These are phyloP conservation scores for Xylaria digitata DNA, from an alignment of 2,329 filamentous ascomycete genomes.

Conservation along the genomic window DNA sequence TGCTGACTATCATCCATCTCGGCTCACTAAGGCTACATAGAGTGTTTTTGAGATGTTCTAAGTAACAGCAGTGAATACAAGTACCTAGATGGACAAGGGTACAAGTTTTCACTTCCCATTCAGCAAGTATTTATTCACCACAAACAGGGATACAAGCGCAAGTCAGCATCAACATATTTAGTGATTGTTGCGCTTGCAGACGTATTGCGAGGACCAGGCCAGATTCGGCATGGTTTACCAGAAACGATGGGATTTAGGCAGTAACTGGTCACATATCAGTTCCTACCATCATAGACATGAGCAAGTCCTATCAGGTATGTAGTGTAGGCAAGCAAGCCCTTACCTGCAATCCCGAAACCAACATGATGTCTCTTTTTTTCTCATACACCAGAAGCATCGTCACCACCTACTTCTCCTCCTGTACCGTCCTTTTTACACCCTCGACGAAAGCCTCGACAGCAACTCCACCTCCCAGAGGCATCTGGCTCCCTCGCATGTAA, in stretches of 20 bases:
- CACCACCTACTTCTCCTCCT: slow-evolving; percentile 60
- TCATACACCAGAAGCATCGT: not conserved
- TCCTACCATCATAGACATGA: not conserved
- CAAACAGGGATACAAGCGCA: not conserved
- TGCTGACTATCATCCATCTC: not conserved
- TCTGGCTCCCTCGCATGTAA: slow-evolving; percentile 77
- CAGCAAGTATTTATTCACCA: not conserved
- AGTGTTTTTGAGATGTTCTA: no score
- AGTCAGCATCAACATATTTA: not conserved
- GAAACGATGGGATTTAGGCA: not conserved
- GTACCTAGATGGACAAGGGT: not conserved
- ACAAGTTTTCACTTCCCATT: not conserved
- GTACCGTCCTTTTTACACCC: slow-evolving; percentile 83
- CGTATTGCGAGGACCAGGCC: not conserved
- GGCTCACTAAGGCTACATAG: no score
- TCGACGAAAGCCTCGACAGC: slow-evolving; percentile 92
- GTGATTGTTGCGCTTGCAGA: not conserved
- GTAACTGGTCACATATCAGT: not conserved
- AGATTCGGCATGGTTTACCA: not conserved
- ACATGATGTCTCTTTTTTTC: not conserved
- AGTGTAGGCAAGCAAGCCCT: no score
- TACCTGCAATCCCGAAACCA: not conserved
- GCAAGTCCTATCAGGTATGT: not conserved
- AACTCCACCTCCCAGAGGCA: slow-evolving; percentile 88
- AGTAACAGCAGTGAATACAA: no score